Evolutionary conservation across 345 rosid genomes (phyloP), one percentile per base, ranked within the genome.

Genomic region (Populus deltoides): DNA sequence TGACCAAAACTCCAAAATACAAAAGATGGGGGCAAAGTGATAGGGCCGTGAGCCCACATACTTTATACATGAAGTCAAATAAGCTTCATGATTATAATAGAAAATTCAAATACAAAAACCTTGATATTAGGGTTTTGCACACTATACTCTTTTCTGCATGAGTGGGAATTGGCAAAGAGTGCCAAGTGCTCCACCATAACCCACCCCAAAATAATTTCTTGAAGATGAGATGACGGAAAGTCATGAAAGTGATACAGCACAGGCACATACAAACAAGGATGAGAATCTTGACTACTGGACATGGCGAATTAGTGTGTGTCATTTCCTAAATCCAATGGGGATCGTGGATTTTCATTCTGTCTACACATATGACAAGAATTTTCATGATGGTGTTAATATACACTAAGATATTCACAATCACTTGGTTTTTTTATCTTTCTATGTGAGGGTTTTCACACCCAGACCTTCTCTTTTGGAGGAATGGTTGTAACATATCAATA

Each of bases 281-380:
- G 88, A 86, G 63, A 83, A 86, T 83, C 59, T 85, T 85, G 87
- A 85, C 87, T 49, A 36, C 16, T 4, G 25, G 59, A 59, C 71
- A 49, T 47, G 18, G 55, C 59, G 78, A 72, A 27, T 75, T 74
- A 70, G 38, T 71, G 45, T 45, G 38, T 66, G 43, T 61, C 13
- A 2, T 67, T 70, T 31, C 77, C 77, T 69, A 69, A 78, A 78
- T 79, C 85, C 77, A 81, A 71, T 83, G 75, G 62, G 70, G 83
- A 81, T 85, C 79, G 11, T 51, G 61, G 39, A 20, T 76, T 74
- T 53, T 68, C 76, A 36, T 67, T 73, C 38, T 83, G 77, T 83
- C 85, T 67, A 29, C 77, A 47, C 38, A 51, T 38, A 33, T 12
- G 79, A 77, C 47, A 77, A 66, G 11, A 27, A 43, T 25, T 22